Base-by-base conservation (phyloP, 2,329 filamentous ascomycete genomes). In the Beauveria rudraprayagi region DNA sequence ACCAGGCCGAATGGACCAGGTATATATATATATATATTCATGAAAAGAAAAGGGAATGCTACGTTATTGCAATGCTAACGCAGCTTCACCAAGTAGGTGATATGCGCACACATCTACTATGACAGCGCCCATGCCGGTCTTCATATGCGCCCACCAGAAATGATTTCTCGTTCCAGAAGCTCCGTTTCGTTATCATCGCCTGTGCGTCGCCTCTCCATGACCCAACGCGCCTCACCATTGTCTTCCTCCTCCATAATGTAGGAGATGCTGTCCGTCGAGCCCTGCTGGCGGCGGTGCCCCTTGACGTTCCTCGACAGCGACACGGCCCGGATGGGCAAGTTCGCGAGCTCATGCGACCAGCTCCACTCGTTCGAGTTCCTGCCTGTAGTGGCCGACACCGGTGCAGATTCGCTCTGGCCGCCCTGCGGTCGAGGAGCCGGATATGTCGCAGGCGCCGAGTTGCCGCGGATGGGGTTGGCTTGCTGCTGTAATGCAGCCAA, bases 211-310 rank as follows among this genome's bases (percentile, higher is more conserved):
- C 87, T 75, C 71, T 91, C 88, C 66, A 91, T 75, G 8, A 91
- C 82, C 88, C 88, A 91, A 51, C 86, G 75, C 60, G 79, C 81
- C 65, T 82, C 81, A 1, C 80, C 82, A 9, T 79, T 79, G 2
- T 82, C 78, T 51, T 86, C 83, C 67, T 88, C 85, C 63, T 87
- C 84, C 52, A 81, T 80, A 2, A 81, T 78, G 70, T 91, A 91
- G 7, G 86, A 87, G 40, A 91, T 84, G 64, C 86, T 89, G 65
- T 90, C 88, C 1, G 85, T 78, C 51, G 83, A 88, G 55, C 81
- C 76, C 65, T 78, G 80, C 65, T 82, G 76, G 16, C 77, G 73
- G 64, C 52, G 51, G 22, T 83, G 82, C n/a, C 79, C 77, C 47
- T 67, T 71, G 9, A 65, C 63, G 59, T 56, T 46, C 55, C 65